Conservation (phyloP, 345 rosid genomes). For the Limnanthes douglasii region DNA sequence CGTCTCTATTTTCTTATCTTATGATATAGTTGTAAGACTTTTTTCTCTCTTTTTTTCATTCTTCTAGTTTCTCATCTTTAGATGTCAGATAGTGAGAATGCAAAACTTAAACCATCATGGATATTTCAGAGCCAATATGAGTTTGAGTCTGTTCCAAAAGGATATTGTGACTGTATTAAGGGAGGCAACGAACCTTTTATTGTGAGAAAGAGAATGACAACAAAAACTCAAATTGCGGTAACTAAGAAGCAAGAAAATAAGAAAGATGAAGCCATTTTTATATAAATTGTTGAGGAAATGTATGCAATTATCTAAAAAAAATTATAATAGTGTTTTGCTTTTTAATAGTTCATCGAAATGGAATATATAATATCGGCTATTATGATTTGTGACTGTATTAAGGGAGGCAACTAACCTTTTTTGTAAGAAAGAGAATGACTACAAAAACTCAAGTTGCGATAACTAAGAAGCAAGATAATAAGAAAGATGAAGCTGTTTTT, state of each 20-base stretch:
- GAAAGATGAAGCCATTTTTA: slow-evolving; percentile 72
- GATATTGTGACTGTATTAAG: slow-evolving; percentile 45
- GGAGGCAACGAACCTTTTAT: slow-evolving; percentile 17
- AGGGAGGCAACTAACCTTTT: slow-evolving; percentile 17
- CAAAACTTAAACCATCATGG: slow-evolving; percentile 7
- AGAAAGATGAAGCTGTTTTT: slow-evolving; percentile 67
- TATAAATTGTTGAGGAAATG: slow-evolving; percentile 96
- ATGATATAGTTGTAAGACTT: not conserved
- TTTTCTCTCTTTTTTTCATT: not conserved
- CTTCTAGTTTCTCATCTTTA: not conserved
- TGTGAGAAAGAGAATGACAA: slow-evolving; percentile 39
- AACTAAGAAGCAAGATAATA: slow-evolving; percentile 16
- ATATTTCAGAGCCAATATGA: slow-evolving; percentile 77
- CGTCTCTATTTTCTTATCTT: too few species aligned
- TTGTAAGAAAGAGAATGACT: slow-evolving; percentile 34
- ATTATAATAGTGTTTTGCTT: too few species aligned
- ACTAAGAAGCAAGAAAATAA: slow-evolving; percentile 17
- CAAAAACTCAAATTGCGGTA: slow-evolving; percentile 25
- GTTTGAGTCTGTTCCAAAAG: slow-evolving; percentile 61
- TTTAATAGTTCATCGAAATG: too few species aligned
- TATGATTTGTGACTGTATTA: slow-evolving; percentile 41
- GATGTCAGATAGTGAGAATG: slow-evolving; percentile 5
- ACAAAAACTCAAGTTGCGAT: slow-evolving; percentile 30
- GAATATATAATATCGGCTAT: too few species aligned
- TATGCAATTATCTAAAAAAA: too few species aligned